These are phyloP conservation scores for Debaryomyces coudertii DNA, from an alignment of 1,139 yeast genomes.

Conservation along the genomic window DNA sequence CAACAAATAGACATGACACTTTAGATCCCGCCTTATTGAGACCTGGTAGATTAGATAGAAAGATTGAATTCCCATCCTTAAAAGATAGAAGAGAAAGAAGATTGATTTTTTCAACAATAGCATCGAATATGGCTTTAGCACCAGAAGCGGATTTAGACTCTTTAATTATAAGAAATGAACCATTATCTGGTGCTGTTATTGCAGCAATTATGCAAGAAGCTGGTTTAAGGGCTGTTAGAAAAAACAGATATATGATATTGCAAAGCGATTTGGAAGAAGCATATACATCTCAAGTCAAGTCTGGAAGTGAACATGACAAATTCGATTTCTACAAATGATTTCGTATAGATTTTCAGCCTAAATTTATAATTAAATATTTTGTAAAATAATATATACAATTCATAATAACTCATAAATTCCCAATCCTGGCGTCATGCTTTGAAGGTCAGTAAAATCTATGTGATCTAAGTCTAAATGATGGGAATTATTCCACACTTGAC, in stretches of 20 bases:
- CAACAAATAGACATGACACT: conserved; percentile 97
- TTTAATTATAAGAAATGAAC: conserved; percentile 92
- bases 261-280: conserved; percentile 98
- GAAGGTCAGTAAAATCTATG: conserved; percentile 50
- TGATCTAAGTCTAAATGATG: conserved; percentile 71
- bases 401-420: conserved; percentile 50
- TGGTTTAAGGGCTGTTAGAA: conserved; percentile 96
- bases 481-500: conserved; percentile 45
- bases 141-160: conserved; percentile 98
- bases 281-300: conserved; percentile 92
- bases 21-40: conserved; percentile 95
- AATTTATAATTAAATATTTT: conserved; percentile 7
- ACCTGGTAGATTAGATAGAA: conserved; percentile 98
- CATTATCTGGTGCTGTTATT: conserved; percentile 94
- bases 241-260: conserved; percentile 93
- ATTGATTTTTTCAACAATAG: conserved; percentile 91
- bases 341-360: background rate
- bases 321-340: conserved; percentile 90
- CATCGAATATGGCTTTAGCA: conserved; percentile 96
- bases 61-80: conserved; percentile 93
- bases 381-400: conserved; percentile 6
- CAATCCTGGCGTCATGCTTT: conserved; percentile 61
- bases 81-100: conserved; percentile 98
- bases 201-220: conserved; percentile 99
- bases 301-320: conserved; percentile 94